Evolutionary conservation across 192 early-diverging fungal species (phyloP).

Genomic region (Dissophora globulifera): DNA sequence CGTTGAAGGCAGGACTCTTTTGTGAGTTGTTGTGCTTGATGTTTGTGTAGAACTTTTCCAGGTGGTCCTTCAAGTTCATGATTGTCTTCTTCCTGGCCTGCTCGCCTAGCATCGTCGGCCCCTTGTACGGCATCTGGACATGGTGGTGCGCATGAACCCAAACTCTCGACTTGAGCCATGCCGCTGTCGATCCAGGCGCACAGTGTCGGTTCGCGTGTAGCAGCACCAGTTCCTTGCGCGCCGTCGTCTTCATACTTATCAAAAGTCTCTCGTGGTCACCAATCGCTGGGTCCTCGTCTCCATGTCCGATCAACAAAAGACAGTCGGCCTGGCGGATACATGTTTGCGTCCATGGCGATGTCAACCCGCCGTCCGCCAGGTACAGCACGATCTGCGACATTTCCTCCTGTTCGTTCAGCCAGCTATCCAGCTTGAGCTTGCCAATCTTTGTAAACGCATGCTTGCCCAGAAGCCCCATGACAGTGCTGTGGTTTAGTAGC

Average conservation of each 20-base stretch:
- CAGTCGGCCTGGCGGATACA: slow-evolving; percentile 98
- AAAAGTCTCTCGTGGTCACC: slow-evolving; percentile 94
- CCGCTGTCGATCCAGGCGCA: slow-evolving; percentile 82
- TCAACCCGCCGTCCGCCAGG: slow-evolving; percentile 92
- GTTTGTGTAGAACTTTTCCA: slow-evolving; percentile 72
- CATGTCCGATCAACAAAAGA: slow-evolving; percentile 92
- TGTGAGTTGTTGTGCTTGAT: slow-evolving; percentile 56
- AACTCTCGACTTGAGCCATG: slow-evolving; percentile 84
- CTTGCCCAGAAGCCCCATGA: slow-evolving; percentile 84
- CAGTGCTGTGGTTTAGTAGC: slow-evolving; percentile 83
- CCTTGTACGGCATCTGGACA: slow-evolving; percentile 78
- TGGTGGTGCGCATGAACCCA: slow-evolving; percentile 99
- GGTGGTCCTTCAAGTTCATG: slow-evolving; percentile 69
- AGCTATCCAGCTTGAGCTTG: slow-evolving; percentile 89
- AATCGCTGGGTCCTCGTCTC: slow-evolving; percentile 87
- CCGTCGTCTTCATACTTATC: slow-evolving; percentile 95
- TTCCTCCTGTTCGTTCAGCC: slow-evolving; percentile 97
- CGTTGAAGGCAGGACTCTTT: slow-evolving; percentile 47
- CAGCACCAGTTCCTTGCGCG: slow-evolving; percentile 95
- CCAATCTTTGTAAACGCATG: slow-evolving; percentile 94
- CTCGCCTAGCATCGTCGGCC: slow-evolving; percentile 48
- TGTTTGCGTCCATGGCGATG: slow-evolving; percentile 92
- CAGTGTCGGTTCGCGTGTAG: slow-evolving; percentile 84
- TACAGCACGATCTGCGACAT: slow-evolving; percentile 88
- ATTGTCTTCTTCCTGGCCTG: slow-evolving; percentile 64